Percentiles rank a stretch among this genome's conserved stretches.
phyloP scores from a whole-genome alignment of 2,329 filamentous ascomycete species.

The Pyricularia pennisetigena region DNA sequence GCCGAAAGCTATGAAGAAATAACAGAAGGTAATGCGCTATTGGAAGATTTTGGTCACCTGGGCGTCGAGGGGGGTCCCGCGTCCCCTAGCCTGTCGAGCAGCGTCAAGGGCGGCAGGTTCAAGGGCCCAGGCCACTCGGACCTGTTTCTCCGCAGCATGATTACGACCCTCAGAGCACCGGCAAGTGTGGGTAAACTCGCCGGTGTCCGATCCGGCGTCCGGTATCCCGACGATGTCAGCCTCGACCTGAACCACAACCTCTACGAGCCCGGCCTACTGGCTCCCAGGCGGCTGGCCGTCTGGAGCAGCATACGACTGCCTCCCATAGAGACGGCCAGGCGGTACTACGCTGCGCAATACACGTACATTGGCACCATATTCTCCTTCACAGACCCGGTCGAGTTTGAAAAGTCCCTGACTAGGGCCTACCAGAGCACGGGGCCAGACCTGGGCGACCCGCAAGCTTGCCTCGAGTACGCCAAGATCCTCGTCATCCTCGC shows the following conservation, averaged over 20 bases:
- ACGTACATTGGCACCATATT: constrained; percentile 49
- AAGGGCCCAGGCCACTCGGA: constrained; percentile 27
- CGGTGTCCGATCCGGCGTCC: constrained; percentile 10
- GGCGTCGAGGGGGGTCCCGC: constrained; percentile 6
- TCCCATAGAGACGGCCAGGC: constrained; percentile 30
- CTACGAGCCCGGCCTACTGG: constrained; percentile 23
- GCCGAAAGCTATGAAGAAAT: constrained; percentile 17
- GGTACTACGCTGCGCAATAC: constrained; percentile 36
- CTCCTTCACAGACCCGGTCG: constrained; percentile 34
- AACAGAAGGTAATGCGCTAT: constrained; percentile 20
- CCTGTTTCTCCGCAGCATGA: constrained; percentile 25
- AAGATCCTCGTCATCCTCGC: constrained; percentile 42
- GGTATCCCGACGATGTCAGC: constrained; percentile 16
- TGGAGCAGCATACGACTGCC: constrained; percentile 11
- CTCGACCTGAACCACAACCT: constrained; percentile 21
- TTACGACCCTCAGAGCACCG: constrained; percentile 18
- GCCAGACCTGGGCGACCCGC: constrained; percentile 29
- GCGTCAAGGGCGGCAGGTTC: constrained; percentile 15
- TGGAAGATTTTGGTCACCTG: constrained; percentile 19
- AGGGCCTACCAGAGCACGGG: constrained; percentile 29
- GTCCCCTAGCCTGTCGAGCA: constrained; percentile 2
- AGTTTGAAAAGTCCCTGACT: constrained; percentile 34
- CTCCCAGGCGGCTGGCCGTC: constrained; percentile 17
- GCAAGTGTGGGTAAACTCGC: neutral
- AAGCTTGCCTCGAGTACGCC: constrained; percentile 38